Evolutionary conservation across 345 rosid genomes (phyloP).

Genomic region (Brassica nigra): DNA sequence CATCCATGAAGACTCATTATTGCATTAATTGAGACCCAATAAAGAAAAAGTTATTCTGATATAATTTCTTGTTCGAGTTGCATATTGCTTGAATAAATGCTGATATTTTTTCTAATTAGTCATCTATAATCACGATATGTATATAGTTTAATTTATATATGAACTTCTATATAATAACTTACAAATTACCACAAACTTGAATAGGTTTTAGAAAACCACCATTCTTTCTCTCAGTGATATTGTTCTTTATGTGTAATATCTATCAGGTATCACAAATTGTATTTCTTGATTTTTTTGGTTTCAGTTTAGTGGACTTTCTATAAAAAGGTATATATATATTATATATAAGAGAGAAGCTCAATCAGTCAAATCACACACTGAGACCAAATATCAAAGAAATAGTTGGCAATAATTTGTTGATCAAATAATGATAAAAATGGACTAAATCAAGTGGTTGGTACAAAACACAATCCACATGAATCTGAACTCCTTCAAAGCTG

Average conservation of each 20-base stretch:
- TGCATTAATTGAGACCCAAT: not conserved
- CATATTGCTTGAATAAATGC: not conserved
- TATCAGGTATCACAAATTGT: not conserved
- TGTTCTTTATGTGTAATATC: not conserved
- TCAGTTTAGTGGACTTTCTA: not conserved
- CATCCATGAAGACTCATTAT: not conserved
- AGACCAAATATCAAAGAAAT: conserved; percentile 25
- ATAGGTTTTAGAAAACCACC: not conserved
- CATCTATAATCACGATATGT: not conserved
- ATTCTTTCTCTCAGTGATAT: not conserved
- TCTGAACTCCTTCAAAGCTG: conserved; percentile 36
- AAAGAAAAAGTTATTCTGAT: not conserved
- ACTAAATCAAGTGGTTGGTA: conserved; percentile 38
- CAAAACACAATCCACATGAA: conserved; percentile 44
- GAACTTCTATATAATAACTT: not conserved
- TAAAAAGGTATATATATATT: not conserved
- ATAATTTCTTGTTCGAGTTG: not conserved
- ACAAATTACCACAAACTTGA: not conserved
- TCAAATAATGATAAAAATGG: not conserved
- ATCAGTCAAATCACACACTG: conserved; percentile 34
- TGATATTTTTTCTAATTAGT: not conserved
- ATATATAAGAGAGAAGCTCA: not conserved
- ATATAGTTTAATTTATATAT: not conserved
- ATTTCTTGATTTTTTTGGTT: not conserved
- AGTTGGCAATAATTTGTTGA: conserved; percentile 28